Evolutionary conservation across 805 yeast species (phyloP), one percentile per base, ranked within the genome.

Genomic region (Isabelozyma rhagii): DNA sequence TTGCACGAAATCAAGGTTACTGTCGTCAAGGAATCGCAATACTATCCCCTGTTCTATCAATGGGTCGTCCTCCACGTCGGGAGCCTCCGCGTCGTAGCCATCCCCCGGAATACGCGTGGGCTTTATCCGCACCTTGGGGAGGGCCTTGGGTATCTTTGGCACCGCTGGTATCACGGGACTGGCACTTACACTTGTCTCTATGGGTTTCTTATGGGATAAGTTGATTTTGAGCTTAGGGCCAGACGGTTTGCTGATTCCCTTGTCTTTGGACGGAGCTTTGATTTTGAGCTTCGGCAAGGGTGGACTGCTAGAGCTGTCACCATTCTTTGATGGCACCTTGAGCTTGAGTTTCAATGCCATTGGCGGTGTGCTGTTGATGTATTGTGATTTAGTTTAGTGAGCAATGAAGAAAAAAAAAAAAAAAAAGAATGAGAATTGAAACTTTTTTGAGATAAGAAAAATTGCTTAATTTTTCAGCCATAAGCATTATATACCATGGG

Each of bases 21-120:
- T 74, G 51, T 85, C 89, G 56, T 81, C 77, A n/a, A 84, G 55
- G 70, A 93, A 83, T 48, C 99, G 76, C 41, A 94, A 65, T 1
- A 91, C 75, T 1, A 94, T 76, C 0, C 94, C 96, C 55, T 89
- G 96, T 61, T 94, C 98, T 8, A 90, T 73, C 52, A 90, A 70
- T 1, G 99, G 98, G 61, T 94, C 97, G 52, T 91, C 97, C 63
- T 94, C 99, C 25, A 89, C 74, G 56, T 93, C 98, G 0, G 97
- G 96, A 15, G 96, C 97, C 60, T 93, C 98, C 2, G 96, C 87
- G 62, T 93, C 99, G 66, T 93, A 93, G 1, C 98, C 98, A 58
- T 93, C 97, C 4, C 97, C 97, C 0, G 96, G 94, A 3, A 85
- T 77, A 57, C 96, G 74, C 0, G 81, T 76, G 1, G 84, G 84